Base-by-base conservation (phyloP, 75 land plant genomes). In the Adiantum capillusveneris region DNA sequence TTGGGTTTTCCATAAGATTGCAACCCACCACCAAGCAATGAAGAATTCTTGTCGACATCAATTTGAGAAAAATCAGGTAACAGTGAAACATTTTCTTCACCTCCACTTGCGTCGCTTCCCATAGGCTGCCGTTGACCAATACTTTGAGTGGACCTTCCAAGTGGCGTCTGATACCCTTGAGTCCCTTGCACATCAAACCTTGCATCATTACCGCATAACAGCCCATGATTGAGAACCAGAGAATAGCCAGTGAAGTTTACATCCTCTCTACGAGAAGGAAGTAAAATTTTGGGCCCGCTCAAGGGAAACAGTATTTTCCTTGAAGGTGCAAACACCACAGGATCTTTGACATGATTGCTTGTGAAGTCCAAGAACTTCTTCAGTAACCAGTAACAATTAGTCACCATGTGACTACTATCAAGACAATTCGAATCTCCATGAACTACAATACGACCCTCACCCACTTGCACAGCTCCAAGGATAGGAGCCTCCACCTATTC, bases 381-480 rank as follows among this genome's bases (percentile, higher is more conserved):
- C 25, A 94, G 76, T 31, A 94, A 82, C 98, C 96, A 89, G 49
- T 79, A 89, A 64, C 98, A 94, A 61, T 94, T 83, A 21, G 90
- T 84, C 46, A 94, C 90, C 96, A 94, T 89, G 66, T 94, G 98
- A 71, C 98, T 89, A 67, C 90, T 84, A 55, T 94, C 98, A 58
- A 94, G 74, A 64, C 98, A 94, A 51, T 94, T 94, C 48, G 98
- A 94, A 50, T 94, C 98, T 28, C 98, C 98, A 76, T 89, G 89
- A 1, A 89, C 95, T 31, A 85, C 86, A 56, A 94, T 69, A 20
- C 84, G 87, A 2, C 96, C 98, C 62, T 29, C 45, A 18, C 81
- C 86, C 44, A 60, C 42, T 57, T 83, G 84, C 45, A 84, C 67
- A 52, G 82, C 79, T 55, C 98, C 98, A 67, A 94, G 84, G 46